Evolutionary conservation across 1,139 yeast genomes (phyloP), one percentile per base, ranked within the genome.

Genomic region (Geotrichum candidum): DNA sequence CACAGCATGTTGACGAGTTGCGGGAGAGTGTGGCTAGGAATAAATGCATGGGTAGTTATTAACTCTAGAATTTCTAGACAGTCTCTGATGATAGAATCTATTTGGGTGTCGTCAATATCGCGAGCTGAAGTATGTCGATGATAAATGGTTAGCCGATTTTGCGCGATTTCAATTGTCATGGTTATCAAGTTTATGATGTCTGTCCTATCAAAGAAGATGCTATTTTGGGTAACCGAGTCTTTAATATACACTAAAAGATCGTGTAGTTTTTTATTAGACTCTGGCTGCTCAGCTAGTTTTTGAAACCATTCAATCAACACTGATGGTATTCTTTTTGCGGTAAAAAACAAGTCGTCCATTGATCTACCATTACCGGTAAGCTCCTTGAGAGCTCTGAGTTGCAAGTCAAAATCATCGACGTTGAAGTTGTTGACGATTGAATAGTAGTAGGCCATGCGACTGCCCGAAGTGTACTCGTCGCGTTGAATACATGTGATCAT

Each of bases 341-440:
- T 80, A 22, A 84, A 77, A 60, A 83, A 80, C 58, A 85, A 78
- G 56, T 85, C 89, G 61, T 81, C 82, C 55, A 87, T 75, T 60
- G 85, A 85, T 54, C 80, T 76, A 0, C 95, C 96, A 64, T 83
- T 78, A 51, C 80, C 78, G 0, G 96, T 84, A 56, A 90, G 76
- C 0, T 73, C 70, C 48, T 73, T 73, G 53, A 90, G 71, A 3
- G 88, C 86, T 15, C 72, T 69, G 18, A 89, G 70, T 60, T 85
- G 84, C 22, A 82, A 69, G 56, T 82, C 84, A 67, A 85, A 81
- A 71, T 88, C 96, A 63, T 74, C 77, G 7, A 76, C 68, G 51
- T 76, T 74, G 41, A 88, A 80, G 65, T 77, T 81, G n/a, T 74
- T 72, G 38, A 82, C 74, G 1, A 89, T 81, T 62, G 86, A 87